phyloP scores from a whole-genome alignment of 2,329 filamentous ascomycete genomes.

The Cryphonectria japonica region DNA sequence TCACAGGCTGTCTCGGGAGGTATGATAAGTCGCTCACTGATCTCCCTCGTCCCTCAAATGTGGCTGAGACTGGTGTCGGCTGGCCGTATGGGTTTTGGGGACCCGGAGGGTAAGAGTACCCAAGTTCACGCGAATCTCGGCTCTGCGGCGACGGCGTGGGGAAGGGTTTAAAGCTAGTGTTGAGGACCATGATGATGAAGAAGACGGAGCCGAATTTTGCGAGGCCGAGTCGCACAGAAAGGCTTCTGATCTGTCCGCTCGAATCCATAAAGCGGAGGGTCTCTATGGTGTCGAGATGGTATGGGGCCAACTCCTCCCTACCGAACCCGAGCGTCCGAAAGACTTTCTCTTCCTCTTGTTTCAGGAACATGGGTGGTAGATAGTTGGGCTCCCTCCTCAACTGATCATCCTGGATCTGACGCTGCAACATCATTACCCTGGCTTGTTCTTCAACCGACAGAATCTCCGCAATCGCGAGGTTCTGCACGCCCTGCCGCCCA shows the following conservation, averaged over 20 bases:
- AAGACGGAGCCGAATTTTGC: constrained; percentile 65
- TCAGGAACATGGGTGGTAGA: constrained; percentile 64
- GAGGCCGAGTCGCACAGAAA: constrained; percentile 58
- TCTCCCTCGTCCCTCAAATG: constrained; percentile 52
- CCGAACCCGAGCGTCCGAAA: constrained; percentile 60
- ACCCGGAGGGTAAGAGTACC: constrained; percentile 45
- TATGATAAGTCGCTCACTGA: constrained; percentile 39
- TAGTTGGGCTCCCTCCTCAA: constrained; percentile 63
- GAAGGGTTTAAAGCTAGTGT: constrained; percentile 41
- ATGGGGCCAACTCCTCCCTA: constrained; percentile 55
- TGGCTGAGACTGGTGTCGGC: constrained; percentile 50
- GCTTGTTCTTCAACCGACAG: constrained; percentile 56
- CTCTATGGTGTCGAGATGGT: constrained; percentile 57
- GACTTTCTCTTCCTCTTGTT: constrained; percentile 57
- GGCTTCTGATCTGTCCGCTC: constrained; percentile 56
- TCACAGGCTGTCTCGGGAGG: constrained; percentile 34
- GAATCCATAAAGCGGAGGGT: constrained; percentile 56
- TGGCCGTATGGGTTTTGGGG: constrained; percentile 45
- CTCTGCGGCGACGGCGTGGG: constrained; percentile 50
- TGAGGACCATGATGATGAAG: constrained; percentile 60
- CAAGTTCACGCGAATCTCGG: constrained; percentile 47
- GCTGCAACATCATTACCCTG: constrained; percentile 54
- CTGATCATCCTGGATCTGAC: constrained; percentile 61
- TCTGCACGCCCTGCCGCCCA: constrained; percentile 51
- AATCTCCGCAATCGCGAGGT: constrained; percentile 59